Evolutionary conservation across 805 yeast genomes (phyloP).

Genomic region (Spathaspora sp.): DNA sequence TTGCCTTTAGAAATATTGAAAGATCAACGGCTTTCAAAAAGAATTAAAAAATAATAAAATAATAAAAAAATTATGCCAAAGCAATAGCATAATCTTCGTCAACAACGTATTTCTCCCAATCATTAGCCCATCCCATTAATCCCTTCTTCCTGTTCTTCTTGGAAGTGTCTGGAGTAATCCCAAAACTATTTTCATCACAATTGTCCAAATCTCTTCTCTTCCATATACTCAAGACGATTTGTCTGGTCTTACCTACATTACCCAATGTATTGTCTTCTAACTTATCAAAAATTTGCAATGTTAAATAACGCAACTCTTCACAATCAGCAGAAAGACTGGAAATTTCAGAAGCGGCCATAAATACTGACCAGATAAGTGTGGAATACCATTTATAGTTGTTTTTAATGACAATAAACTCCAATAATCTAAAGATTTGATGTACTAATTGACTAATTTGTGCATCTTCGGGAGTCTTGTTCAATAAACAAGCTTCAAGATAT

Average conservation of each 20-base stretch:
- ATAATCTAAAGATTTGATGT: conserved; percentile 12
- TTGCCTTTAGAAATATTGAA: background rate
- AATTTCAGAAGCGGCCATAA: conserved; percentile 23
- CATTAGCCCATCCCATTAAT: conserved; percentile 17
- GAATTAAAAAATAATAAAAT: conserved; percentile 1
- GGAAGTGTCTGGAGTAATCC: conserved; percentile 6
- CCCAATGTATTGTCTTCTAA: conserved; percentile 24
- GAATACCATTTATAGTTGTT: conserved; percentile 26
- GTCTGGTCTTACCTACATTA: conserved; percentile 20
- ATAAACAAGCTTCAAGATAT: conserved; percentile 24
- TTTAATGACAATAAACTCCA: conserved; percentile 22
- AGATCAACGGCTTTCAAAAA: background rate
- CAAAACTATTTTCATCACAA: conserved; percentile 17
- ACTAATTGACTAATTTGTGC: conserved; percentile 12
- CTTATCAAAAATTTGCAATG: conserved; percentile 20
- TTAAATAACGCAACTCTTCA: conserved; percentile 22
- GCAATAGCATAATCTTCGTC: conserved; percentile 21
- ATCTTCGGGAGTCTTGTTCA: conserved; percentile 22
- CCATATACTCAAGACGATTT: conserved; percentile 23
- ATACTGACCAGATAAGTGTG: conserved; percentile 28
- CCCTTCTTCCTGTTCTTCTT: conserved; percentile 9
- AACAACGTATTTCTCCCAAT: conserved; percentile 29
- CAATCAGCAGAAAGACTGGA: conserved; percentile 17
- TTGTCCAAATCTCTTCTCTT: conserved; percentile 23
- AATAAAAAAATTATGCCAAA: conserved; percentile 12